Base-by-base conservation (phyloP, 2,329 filamentous ascomycete species). In the Karstenula rhodostoma region DNA sequence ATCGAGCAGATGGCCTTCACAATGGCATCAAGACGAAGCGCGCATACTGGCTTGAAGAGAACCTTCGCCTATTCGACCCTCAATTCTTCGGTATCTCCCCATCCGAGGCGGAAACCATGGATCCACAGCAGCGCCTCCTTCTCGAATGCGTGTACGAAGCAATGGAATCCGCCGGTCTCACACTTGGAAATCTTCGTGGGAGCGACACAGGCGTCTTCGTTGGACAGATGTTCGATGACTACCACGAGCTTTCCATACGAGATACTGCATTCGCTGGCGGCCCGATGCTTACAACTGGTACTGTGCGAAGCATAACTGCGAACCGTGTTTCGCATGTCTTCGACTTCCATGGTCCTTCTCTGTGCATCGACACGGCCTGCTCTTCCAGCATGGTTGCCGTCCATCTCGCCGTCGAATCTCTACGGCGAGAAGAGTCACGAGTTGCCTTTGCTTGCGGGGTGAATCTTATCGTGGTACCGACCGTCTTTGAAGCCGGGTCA, bases 291-390 rank as follows among this genome's bases (percentile, higher is more conserved):
- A 60, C 51, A 17, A 71, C 73, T 1, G 74, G 75, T 8, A 59
- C 58, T 17, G 44, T 42, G 22, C 51, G 55, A 3, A 44, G 29
- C 23, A 74, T 79, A 60, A 33, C 76, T 5, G 67, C 73, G 2
- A 79, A 79, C 48, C 70, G 76, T 0, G 50, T 78, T 4, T 75
- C 72, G 3, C 74, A 75, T 62, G 73, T 73, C 58, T 77, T 77
- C 33, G 69, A 78, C 52, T 67, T 77, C 5, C 63, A 67, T 19
- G 77, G 76, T 1, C 72, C 75, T 4, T 74, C 72, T 33, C 68
- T 78, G 25, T 74, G 70, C 35, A 56, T 78, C 25, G 75, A 78
- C 43, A 79, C 77, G 1, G 77, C 73, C 2, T 79, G 77, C 57
- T 77, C 73, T 0, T 73, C 71, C 1, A 71, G 68, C 46, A 48